Percentiles rank a stretch among this genome's conserved stretches.
Conservation (phyloP, 2,329 filamentous ascomycete genomes). For the Hypoxylon sp. region DNA sequence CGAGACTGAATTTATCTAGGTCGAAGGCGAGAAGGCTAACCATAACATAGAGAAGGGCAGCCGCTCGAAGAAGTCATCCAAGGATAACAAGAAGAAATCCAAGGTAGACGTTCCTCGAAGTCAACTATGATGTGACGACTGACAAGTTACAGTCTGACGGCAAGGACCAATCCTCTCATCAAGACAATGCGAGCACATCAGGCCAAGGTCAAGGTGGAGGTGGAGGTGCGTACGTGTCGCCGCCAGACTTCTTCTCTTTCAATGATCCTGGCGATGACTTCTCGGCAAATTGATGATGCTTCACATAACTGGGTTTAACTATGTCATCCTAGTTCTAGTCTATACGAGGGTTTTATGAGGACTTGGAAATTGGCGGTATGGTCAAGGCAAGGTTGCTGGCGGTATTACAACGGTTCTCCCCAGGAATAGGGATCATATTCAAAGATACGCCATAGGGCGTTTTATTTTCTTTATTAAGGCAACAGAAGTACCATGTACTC, state of each 20-base stretch:
- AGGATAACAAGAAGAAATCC: constrained; percentile 37
- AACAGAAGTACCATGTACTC: not conserved
- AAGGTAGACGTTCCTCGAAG: constrained; percentile 26
- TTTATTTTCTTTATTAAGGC: not conserved
- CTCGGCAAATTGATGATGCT: constrained; percentile 24
- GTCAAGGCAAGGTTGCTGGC: not conserved
- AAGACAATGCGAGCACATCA: constrained; percentile 26
- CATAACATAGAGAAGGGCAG: constrained; percentile 28
- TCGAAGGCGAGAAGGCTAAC: constrained; percentile 16
- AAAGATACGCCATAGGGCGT: not conserved
- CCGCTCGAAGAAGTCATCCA: constrained; percentile 32
- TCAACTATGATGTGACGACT: constrained; percentile 9
- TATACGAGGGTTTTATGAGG: not conserved
- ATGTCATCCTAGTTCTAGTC: not conserved
- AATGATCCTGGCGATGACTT: constrained; percentile 41
- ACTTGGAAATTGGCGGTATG: not conserved
- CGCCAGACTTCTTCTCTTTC: constrained; percentile 46
- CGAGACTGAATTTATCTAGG: not conserved
- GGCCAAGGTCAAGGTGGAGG: constrained; percentile 24
- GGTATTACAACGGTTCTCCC: not conserved
- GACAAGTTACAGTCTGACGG: constrained; percentile 16
- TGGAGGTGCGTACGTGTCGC: constrained; percentile 36
- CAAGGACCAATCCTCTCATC: constrained; percentile 27
- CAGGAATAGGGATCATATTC: not conserved
- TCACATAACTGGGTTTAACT: not conserved